Percentiles rank a stretch among this genome's conserved stretches.
Conservation (phyloP, 2,329 filamentous ascomycete species). For the Periconia sp. region DNA sequence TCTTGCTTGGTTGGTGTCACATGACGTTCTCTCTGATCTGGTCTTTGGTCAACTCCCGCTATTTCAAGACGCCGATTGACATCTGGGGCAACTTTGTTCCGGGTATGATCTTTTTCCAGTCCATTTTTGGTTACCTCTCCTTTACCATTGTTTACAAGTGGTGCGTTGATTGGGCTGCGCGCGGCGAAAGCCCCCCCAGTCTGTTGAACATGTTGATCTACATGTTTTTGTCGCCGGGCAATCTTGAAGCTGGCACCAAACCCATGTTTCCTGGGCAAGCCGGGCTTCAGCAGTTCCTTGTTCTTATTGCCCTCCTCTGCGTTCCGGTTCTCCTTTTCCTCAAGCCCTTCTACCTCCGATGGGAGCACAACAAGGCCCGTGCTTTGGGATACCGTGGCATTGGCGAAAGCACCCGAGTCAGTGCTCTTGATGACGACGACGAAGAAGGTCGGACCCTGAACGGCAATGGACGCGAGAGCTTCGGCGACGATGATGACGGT, state of each 20-base stretch:
- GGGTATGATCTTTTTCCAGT: slow-evolving; percentile 99
- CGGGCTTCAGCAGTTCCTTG: slow-evolving; percentile 71
- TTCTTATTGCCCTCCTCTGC: slow-evolving; percentile 81
- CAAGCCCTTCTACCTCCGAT: slow-evolving; percentile 93
- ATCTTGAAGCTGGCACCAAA: slow-evolving; percentile 60
- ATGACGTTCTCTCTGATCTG: slow-evolving; percentile 98
- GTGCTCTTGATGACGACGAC: slow-evolving; percentile 87
- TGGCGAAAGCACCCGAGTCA: slow-evolving; percentile 83
- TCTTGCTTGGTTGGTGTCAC: slow-evolving; percentile 93
- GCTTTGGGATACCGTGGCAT: slow-evolving; percentile 90
- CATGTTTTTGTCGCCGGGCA: slow-evolving; percentile 94
- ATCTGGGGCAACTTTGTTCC: slow-evolving; percentile 97
- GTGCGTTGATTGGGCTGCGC: slow-evolving; percentile 80
- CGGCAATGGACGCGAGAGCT: slow-evolving; percentile 62
- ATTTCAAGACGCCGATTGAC: slow-evolving; percentile 93
- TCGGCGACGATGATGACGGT: slow-evolving; percentile 76
- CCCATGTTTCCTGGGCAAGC: slow-evolving; percentile 78
- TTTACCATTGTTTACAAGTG: slow-evolving; percentile 97
- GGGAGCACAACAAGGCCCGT: slow-evolving; percentile 87
- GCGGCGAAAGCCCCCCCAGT: slow-evolving; percentile 72
- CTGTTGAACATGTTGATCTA: slow-evolving; percentile 99
- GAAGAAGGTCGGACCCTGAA: slow-evolving; percentile 58
- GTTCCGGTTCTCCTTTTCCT: slow-evolving; percentile 90
- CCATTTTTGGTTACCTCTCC: slow-evolving; percentile 95
- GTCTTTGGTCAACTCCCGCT: slow-evolving; percentile 87